Percentiles rank a stretch among this genome's conserved stretches.
Evolutionary conservation across 257 asterid genomes (phyloP).

Genomic region (Penstemon eatonii): DNA sequence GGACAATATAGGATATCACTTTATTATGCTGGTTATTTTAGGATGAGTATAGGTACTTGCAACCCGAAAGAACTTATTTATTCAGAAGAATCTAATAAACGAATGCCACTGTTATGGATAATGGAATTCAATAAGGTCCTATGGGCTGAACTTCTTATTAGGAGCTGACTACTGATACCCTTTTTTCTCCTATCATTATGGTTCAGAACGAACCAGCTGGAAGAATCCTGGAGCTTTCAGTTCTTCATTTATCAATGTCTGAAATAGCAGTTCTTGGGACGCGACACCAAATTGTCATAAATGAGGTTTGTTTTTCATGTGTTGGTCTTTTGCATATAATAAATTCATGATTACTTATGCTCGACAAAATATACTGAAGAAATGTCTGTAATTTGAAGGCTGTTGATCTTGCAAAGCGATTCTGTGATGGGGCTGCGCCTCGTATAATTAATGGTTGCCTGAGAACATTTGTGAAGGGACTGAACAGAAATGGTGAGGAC

Average conservation of each 20-base stretch:
- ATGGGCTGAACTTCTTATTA: too few relatives aligned
- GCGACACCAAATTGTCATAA: conserved; percentile 81
- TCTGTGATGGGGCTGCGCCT: conserved; percentile 94
- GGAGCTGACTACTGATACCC: conserved; percentile 8
- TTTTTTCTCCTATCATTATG: conserved; percentile 3
- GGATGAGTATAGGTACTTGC: neutral
- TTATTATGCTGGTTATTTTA: neutral
- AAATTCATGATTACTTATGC: too few relatives aligned
- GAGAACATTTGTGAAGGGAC: conserved; percentile 55
- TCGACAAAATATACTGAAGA: too few relatives aligned
- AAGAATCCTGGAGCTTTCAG: conserved; percentile 77
- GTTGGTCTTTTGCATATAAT: too few relatives aligned
- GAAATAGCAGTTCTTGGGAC: conserved; percentile 82
- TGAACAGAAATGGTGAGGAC: conserved; percentile 28
- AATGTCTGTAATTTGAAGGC: conserved; percentile 46
- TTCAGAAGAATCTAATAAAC: neutral
- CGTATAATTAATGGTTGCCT: conserved; percentile 85
- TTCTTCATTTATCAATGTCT: conserved; percentile 88
- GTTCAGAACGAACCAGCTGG: conserved; percentile 73
- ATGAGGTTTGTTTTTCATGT: conserved; percentile 55
- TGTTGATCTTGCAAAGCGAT: conserved; percentile 89
- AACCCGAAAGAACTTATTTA: conserved; percentile 2
- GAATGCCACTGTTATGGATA: too few relatives aligned
- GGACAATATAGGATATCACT: too few relatives aligned
- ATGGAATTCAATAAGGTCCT: too few relatives aligned